Evolutionary conservation across 768 basidiomycete species (phyloP).

Genomic region (Neoboletus subvelutipes): DNA sequence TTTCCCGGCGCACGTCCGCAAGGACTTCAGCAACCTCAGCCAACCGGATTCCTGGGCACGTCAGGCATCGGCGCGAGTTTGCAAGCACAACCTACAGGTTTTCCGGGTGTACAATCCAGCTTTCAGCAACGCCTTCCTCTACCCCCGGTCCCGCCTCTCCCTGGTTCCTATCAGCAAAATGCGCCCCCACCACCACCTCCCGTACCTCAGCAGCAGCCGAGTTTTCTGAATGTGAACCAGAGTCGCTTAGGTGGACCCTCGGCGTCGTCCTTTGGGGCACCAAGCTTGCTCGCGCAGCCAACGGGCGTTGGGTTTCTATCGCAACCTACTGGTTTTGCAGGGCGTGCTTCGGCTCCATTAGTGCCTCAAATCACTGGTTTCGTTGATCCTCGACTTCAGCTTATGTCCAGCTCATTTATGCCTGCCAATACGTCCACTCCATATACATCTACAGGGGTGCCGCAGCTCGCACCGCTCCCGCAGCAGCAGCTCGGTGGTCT

Average conservation of each 20-base stretch:
- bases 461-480: conserved; percentile 57
- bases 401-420: conserved; percentile 94
- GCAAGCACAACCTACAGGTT: conserved; percentile 56
- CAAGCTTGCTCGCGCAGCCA: conserved; percentile 21
- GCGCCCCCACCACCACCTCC: conserved; percentile 37
- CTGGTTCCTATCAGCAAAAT: conserved; percentile 57
- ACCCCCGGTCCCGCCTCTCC: conserved; percentile 66
- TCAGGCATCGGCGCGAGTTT: conserved; percentile 35
- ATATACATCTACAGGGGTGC: conserved; percentile 56
- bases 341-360: conserved; percentile 44
- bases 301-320: conserved; percentile 27
- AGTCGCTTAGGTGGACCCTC: conserved; percentile 41
- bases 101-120: conserved; percentile 19
- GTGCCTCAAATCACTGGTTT: conserved; percentile 78
- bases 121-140: conserved; percentile 41
- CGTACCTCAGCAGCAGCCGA: conserved; percentile 39
- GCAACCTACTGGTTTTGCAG: conserved; percentile 48
- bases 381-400: conserved; percentile 77
- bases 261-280: conserved; percentile 8
- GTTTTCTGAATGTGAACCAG: conserved; percentile 58
- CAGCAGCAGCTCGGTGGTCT: conserved; percentile 54
- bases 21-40: conserved; percentile 42
- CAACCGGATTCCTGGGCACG: conserved; percentile 38
- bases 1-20: conserved; percentile 38
- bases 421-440: conserved; percentile 65